These are phyloP conservation scores for Tylopilus vinaceipallidus DNA, from an alignment of 768 basidiomycete genomes.

Conservation along the genomic window DNA sequence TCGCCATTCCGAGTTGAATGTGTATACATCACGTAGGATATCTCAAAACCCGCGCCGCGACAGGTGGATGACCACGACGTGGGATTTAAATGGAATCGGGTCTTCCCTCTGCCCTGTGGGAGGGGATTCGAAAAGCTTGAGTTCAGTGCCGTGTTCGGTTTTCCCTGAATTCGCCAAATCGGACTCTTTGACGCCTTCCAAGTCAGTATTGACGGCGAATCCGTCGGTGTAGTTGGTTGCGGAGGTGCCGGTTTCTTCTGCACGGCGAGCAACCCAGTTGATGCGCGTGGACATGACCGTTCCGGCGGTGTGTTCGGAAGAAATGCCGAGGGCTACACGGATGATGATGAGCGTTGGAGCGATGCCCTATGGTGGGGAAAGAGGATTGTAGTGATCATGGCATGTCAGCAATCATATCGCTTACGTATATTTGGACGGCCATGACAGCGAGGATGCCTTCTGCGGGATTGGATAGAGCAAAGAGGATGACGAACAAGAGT, in stretches of 20 bases:
- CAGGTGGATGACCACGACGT: no score
- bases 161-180: not conserved
- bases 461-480: slow-evolving; percentile 35
- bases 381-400: not conserved
- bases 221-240: slow-evolving; percentile 22
- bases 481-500: slow-evolving; percentile 39
- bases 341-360: slow-evolving; percentile 37
- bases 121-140: not conserved
- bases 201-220: slow-evolving; percentile 15
- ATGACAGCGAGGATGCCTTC: slow-evolving; percentile 36
- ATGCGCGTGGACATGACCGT: slow-evolving; percentile 22
- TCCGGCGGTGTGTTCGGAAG: slow-evolving; percentile 22
- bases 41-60: no score
- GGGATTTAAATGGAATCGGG: not conserved
- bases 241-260: slow-evolving; percentile 14
- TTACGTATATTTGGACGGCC: slow-evolving; percentile 41
- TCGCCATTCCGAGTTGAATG: not conserved
- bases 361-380: slow-evolving; percentile 26
- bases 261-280: slow-evolving; percentile 19
- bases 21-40: no score
- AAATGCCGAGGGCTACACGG: slow-evolving; percentile 32
- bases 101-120: not conserved
- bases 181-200: slow-evolving; percentile 15
- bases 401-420: slow-evolving; percentile 4
- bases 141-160: slow-evolving; percentile 1